Conservation (phyloP, 2,329 filamentous ascomycete species). For the Trichoderma semiorbis region DNA sequence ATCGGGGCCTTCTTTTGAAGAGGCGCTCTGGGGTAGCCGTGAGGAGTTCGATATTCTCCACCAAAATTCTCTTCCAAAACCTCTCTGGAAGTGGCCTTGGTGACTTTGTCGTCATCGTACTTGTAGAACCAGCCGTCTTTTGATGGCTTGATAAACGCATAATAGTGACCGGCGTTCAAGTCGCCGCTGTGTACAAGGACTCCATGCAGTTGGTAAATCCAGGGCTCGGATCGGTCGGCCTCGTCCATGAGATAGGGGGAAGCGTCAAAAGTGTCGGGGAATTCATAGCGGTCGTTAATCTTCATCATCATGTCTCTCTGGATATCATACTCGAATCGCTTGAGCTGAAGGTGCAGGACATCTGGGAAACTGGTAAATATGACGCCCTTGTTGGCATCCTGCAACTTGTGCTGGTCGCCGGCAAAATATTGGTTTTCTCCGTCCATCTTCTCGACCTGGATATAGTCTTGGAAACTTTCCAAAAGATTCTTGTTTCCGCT, state of each 20-base stretch:
- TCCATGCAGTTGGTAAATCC: constrained; percentile 88
- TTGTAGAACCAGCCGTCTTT: constrained; percentile 95
- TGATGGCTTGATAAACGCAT: constrained; percentile 89
- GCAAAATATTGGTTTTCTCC: constrained; percentile 99
- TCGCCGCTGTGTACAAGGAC: constrained; percentile 96
- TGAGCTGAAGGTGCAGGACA: constrained; percentile 90
- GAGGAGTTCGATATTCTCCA: constrained; percentile 67
- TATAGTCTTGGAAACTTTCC: constrained; percentile 93
- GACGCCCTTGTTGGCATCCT: constrained; percentile 96
- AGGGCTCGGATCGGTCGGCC: constrained; percentile 83
- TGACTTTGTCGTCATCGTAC: constrained; percentile 96
- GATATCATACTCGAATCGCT: constrained; percentile 97
- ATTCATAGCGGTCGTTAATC: constrained; percentile 90
- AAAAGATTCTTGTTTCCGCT: constrained; percentile 88
- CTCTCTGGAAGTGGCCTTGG: constrained; percentile 85
- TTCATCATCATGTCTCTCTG: constrained; percentile 98
- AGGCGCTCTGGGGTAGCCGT: constrained; percentile 44
- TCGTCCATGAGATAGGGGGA: constrained; percentile 82
- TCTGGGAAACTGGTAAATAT: constrained; percentile 96
- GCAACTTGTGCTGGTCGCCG: constrained; percentile 81
- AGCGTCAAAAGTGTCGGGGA: constrained; percentile 79
- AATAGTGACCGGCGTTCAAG: constrained; percentile 96
- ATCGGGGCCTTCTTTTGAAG: constrained; percentile 55
- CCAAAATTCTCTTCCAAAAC: constrained; percentile 96
- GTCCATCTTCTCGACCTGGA: constrained; percentile 93